Conservation (phyloP, 2,329 filamentous ascomycete genomes). For the Hypoxylon sp. region DNA sequence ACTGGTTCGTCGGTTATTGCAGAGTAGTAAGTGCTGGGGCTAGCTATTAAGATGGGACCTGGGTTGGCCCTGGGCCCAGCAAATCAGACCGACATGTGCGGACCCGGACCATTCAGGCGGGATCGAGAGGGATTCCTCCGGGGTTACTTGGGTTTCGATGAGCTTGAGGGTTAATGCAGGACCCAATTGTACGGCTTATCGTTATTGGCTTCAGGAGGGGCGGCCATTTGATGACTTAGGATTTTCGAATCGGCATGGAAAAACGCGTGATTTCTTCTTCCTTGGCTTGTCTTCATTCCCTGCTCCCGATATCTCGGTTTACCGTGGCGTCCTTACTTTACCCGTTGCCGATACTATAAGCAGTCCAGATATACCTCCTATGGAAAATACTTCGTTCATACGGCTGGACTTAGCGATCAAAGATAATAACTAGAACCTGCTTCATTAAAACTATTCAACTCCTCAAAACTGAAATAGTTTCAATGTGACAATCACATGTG, state of each 20-base stretch:
- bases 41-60: constrained; percentile 15
- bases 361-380: not conserved
- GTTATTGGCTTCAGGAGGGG: not conserved
- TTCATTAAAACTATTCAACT: not conserved
- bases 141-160: not conserved
- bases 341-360: constrained; percentile 5
- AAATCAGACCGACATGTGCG: constrained; percentile 24
- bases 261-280: not conserved
- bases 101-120: constrained; percentile 32
- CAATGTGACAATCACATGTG: not conserved
- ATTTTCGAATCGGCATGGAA: not conserved
- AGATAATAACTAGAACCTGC: constrained; percentile 4
- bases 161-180: not conserved
- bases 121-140: constrained; percentile 16
- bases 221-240: not conserved
- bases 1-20: constrained; percentile 6
- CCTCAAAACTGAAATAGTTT: too few species aligned
- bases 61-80: constrained; percentile 1
- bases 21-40: constrained; percentile 3
- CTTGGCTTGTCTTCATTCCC: not conserved
- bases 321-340: not conserved
- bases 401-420: not conserved
- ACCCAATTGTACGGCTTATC: not conserved
- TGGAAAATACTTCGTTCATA: not conserved
- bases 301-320: constrained; percentile 19